A percentile compares a stretch with the other conserved stretches of the same genome.
Conservation (phyloP, 148 eudicot genomes). For the Selenicereus undatus region DNA sequence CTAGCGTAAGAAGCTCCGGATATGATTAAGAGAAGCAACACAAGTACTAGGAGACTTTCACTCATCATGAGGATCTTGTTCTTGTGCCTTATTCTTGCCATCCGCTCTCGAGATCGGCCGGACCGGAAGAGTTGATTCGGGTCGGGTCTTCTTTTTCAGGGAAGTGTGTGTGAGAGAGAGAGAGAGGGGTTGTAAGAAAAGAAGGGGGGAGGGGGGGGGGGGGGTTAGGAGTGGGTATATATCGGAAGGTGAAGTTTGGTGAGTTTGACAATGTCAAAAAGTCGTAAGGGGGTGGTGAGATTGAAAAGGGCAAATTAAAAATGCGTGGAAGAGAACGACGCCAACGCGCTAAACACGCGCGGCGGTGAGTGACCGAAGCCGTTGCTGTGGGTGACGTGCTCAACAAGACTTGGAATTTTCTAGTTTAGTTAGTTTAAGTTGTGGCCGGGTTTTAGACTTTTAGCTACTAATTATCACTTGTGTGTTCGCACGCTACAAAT, state of each 20-base stretch:
- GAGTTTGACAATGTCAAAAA: neutral
- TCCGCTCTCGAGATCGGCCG: neutral
- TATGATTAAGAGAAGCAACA: conserved; percentile 15
- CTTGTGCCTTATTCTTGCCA: conserved; percentile 6
- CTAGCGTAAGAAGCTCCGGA: conserved; percentile 10
- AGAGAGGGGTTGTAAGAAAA: neutral
- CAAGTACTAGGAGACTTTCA: neutral
- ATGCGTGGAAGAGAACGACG: neutral
- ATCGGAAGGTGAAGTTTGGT: neutral
- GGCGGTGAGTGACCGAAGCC: conserved; percentile 1
- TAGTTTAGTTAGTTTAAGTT: neutral
- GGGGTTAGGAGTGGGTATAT: conserved; percentile 20
- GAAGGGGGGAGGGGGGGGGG: neutral
- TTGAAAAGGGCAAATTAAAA: conserved; percentile 22
- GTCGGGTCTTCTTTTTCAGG: neutral
- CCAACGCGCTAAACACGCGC: neutral
- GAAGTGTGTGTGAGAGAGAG: neutral
- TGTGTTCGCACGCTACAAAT: too few relatives aligned
- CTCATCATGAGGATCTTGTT: neutral
- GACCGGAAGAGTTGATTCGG: neutral
- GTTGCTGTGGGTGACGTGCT: conserved; percentile 3
- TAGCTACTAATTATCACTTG: neutral
- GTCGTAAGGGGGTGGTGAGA: neutral
- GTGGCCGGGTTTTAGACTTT: neutral
- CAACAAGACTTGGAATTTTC: neutral